Evolutionary conservation across 208 protist genomes (phyloP).

Genomic region (Trypanosoma theileri): DNA sequence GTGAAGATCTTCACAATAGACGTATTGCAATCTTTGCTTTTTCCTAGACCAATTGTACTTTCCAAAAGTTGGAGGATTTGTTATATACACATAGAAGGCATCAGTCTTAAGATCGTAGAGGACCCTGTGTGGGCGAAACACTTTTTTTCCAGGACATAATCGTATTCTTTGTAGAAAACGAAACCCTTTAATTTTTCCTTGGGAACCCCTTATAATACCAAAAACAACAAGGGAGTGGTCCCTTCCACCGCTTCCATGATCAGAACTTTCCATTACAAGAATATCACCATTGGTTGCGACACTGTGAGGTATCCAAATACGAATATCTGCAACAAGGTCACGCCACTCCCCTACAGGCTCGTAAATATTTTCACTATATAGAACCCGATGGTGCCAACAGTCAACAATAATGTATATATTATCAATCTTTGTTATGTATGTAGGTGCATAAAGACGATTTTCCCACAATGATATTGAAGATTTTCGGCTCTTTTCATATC

Average conservation of each 20-base stretch:
- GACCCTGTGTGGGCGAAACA: constrained; percentile 11
- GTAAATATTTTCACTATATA: constrained; percentile 5
- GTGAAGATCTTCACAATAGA: constrained; percentile 9
- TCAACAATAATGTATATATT: constrained; percentile 16
- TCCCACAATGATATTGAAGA: neutral
- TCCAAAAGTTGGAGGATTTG: constrained; percentile 8
- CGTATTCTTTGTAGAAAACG: constrained; percentile 1
- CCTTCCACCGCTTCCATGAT: constrained; percentile 4
- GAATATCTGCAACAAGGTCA: neutral
- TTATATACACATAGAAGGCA: constrained; percentile 17
- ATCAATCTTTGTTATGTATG: constrained; percentile 20
- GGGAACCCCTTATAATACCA: neutral
- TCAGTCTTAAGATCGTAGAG: constrained; percentile 14
- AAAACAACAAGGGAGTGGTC: constrained; percentile 12
- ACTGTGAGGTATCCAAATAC: constrained; percentile 16
- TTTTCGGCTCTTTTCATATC: no score
- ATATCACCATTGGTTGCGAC: constrained; percentile 19
- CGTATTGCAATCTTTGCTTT: neutral
- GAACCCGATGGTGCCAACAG: constrained; percentile 24
- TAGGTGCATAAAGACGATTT: constrained; percentile 18
- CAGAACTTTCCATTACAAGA: constrained; percentile 19
- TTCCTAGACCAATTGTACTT: constrained; percentile 6
- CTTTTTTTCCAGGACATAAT: constrained; percentile 5
- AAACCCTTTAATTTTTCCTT: neutral
- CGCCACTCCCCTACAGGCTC: neutral